Percentiles rank a stretch among this genome's conserved stretches.
These are phyloP conservation scores for Intubia oerlemansii DNA, from an alignment of 2,329 filamentous ascomycete genomes.

Conservation along the genomic window DNA sequence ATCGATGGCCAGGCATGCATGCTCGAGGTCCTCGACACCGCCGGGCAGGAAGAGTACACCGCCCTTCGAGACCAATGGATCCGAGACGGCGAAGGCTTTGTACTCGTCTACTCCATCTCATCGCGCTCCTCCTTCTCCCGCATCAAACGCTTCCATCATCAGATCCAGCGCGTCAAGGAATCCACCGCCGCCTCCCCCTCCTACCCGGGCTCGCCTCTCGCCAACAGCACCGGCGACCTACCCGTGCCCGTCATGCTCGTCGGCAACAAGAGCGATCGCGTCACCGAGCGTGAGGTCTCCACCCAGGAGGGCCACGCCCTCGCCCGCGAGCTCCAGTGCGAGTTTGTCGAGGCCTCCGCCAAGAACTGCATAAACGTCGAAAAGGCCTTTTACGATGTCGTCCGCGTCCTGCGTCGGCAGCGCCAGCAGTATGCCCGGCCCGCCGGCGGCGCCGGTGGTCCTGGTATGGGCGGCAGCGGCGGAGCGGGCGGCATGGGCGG, in stretches of 20 bases:
- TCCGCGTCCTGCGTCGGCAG: slow-evolving; percentile 59
- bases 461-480: no score
- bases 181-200: slow-evolving; percentile 58
- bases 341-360: slow-evolving; percentile 90
- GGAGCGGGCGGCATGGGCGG: no score
- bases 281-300: slow-evolving; percentile 88
- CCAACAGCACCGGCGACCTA: slow-evolving; percentile 34
- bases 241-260: slow-evolving; percentile 93
- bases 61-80: slow-evolving; percentile 96
- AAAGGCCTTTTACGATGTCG: slow-evolving; percentile 96
- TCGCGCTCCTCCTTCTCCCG: slow-evolving; percentile 86
- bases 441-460: slow-evolving; percentile 6
- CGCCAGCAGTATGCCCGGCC: slow-evolving; percentile 11
- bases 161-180: slow-evolving; percentile 95
- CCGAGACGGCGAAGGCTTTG: slow-evolving; percentile 89
- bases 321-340: slow-evolving; percentile 79
- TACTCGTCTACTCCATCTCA: slow-evolving; percentile 95
- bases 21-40: slow-evolving; percentile 93
- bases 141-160: slow-evolving; percentile 88
- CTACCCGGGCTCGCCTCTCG: slow-evolving; percentile 53
- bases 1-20: slow-evolving; percentile 93
- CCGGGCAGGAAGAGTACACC: slow-evolving; percentile 96
- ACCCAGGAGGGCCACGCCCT: slow-evolving; percentile 88
- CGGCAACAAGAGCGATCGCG: slow-evolving; percentile 93
- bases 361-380: slow-evolving; percentile 98